phyloP scores from a whole-genome alignment of 108 stramenopile genomes.

The Mayamaea pseudoterrestris region DNA sequence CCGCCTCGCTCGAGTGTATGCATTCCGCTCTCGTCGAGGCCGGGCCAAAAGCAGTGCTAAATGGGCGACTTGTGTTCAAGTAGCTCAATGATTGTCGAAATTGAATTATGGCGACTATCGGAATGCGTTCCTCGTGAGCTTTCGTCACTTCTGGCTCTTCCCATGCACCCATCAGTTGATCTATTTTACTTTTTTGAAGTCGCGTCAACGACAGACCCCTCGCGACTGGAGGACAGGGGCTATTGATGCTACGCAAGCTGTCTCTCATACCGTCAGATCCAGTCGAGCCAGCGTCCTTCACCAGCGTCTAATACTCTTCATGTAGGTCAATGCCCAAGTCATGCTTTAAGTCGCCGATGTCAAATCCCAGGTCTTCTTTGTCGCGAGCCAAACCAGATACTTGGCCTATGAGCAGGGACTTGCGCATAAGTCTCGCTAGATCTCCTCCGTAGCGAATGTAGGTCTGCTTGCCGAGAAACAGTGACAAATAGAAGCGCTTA shows the following conservation, averaged over 20 bases:
- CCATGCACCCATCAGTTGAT: conserved; percentile 1
- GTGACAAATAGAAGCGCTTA: conserved; percentile 47
- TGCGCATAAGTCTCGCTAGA: conserved; percentile 42
- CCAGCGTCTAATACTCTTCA: too few species aligned
- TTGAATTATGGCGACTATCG: conserved; percentile 26
- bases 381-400: conserved; percentile 22
- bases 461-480: conserved; percentile 39
- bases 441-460: conserved; percentile 22
- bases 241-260: too few species aligned
- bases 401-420: conserved; percentile 42
- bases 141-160: not conserved
- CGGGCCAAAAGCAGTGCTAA: conserved; percentile 40
- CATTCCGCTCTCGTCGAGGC: conserved; percentile 40
- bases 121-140: not conserved
- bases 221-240: too few species aligned
- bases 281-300: too few species aligned
- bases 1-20: conserved; percentile 38
- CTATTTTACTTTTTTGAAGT: too few species aligned
- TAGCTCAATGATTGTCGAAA: conserved; percentile 47
- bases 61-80: conserved; percentile 43
- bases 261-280: too few species aligned
- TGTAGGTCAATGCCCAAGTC: too few species aligned
- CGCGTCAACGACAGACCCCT: too few species aligned
- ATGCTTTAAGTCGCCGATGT: too few species aligned
- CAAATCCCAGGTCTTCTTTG: too few species aligned